Base-by-base conservation (phyloP, 164 flowering plant species). In the Malania oleifera region DNA sequence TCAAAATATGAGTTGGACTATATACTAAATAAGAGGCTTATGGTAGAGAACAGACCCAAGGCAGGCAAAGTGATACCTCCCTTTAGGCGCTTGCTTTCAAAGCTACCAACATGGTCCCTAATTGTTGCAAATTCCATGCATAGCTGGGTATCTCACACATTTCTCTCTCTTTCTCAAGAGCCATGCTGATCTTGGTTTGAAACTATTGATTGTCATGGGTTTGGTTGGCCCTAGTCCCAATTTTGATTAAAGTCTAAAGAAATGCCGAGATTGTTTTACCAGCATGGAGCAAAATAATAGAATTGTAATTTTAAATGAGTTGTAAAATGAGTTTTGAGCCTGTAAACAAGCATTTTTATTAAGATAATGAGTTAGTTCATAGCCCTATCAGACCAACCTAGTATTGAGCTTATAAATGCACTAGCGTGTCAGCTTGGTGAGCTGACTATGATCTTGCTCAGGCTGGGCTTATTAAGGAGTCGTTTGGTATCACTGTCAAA, bases 111-210 rank as follows among this genome's bases (percentile, higher is more conserved):
- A 53, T 93, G 97, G 96, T 84, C 97, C 38, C 68, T 93, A 37
- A 84, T 93, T 39, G 73, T 78, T 64, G 96, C 97, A 54, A 93
- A 90, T 81, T 74, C 92, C 24, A 90, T 88, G 97, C 97, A 88
- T 70, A 86, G 91, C 77, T 88, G 96, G 99, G 97, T 90, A 89
- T 67, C 67, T 43, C 52, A 39, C 22, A 38, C 45, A 48, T 23
- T 24, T n/a, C 24, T 45, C 38, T 23, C 28, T 65, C 41, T 35
- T 26, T 22, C 6, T 7, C 39, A 24, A 23, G 22, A 48, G 22
- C 17, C n/a, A 25, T 31, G 39, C 12, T 41, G 22, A 6, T 9
- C 2, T 14, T 50, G 12, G 34, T 27, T 22, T 39, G 31, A 35
- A n/a, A 14, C 28, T 19, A 7, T 8, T 46, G 22, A 22, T 7